Conservation (phyloP, 2,329 filamentous ascomycete species). For the Colletotrichum musae region DNA sequence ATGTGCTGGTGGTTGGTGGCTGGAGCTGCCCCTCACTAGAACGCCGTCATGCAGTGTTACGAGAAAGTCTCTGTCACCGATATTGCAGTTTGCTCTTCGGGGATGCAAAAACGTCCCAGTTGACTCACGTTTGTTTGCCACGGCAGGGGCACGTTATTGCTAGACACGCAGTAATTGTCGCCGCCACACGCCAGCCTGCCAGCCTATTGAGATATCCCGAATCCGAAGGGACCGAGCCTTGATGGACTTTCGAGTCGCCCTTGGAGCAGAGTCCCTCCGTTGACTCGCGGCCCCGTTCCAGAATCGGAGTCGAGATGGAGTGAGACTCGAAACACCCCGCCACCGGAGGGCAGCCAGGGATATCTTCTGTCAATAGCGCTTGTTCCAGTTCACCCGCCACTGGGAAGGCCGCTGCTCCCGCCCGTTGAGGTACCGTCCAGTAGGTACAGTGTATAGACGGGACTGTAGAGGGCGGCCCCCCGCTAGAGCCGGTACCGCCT, state of each 20-base stretch:
- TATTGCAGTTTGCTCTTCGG: background rate
- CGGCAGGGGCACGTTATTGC: background rate
- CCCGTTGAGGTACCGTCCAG: too few relatives aligned
- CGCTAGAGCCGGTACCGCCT: too few relatives aligned
- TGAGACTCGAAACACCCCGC: constrained; percentile 4
- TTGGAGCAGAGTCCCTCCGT: background rate
- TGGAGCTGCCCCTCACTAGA: background rate
- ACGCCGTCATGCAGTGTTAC: background rate
- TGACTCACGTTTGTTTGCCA: constrained; percentile 1
- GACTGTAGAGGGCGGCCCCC: too few relatives aligned
- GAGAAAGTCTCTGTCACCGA: background rate
- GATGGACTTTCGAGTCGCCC: too few relatives aligned
- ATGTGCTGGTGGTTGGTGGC: background rate
- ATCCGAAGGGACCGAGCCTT: too few relatives aligned
- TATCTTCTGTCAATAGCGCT: constrained; percentile 7
- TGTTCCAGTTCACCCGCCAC: background rate
- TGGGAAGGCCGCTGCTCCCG: constrained; percentile 4
- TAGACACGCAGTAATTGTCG: background rate
- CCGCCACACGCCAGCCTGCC: background rate
- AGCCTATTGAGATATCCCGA: background rate
- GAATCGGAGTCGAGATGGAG: constrained; percentile 27
- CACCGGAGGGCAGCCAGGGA: constrained; percentile 26
- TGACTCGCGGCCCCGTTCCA: constrained; percentile 39
- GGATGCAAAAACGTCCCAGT: background rate
- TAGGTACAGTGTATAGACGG: too few relatives aligned